A percentile compares a stretch with the other conserved stretches of the same genome.
Conservation (phyloP, 805 yeast species). For the Wickerhamomyces hampshirensis region DNA sequence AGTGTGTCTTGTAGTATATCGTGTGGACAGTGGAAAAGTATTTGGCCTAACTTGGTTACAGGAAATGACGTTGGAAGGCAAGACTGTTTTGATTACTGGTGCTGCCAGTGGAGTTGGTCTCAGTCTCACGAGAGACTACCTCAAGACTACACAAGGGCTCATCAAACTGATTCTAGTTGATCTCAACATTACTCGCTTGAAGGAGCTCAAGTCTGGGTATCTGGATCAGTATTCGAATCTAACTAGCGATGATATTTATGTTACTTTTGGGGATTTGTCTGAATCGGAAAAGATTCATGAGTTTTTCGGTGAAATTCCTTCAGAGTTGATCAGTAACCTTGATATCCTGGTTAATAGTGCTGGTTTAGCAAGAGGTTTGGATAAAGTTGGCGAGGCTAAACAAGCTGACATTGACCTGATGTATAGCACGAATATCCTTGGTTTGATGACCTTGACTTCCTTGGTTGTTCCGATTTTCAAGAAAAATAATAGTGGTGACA, state of each 20-base stretch:
- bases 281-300: conserved; percentile 44
- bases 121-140: conserved; percentile 82
- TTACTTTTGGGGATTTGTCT: conserved; percentile 52
- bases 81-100: conserved; percentile 80
- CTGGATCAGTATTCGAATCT: conserved; percentile 40
- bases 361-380: conserved; percentile 76
- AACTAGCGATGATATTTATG: conserved; percentile 29
- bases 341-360: conserved; percentile 69
- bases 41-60: not conserved
- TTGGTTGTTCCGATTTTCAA: conserved; percentile 64
- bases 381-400: conserved; percentile 63
- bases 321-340: conserved; percentile 49
- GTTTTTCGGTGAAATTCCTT: conserved; percentile 44
- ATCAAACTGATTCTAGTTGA: conserved; percentile 71
- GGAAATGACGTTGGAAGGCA: conserved; percentile 47
- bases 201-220: conserved; percentile 42
- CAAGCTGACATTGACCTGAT: conserved; percentile 61
- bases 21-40: too few relatives aligned
- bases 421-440: conserved; percentile 83
- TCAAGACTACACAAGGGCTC: conserved; percentile 63
- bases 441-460: conserved; percentile 79
- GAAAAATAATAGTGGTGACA: conserved; percentile 61
- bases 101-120: conserved; percentile 94
- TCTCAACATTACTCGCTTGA: conserved; percentile 57
- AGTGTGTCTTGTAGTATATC: too few relatives aligned